A percentile compares a stretch with the other conserved stretches of the same genome.
These are phyloP conservation scores for Adansonia grandidieri DNA, from an alignment of 441 rosid genomes.

Conservation along the genomic window DNA sequence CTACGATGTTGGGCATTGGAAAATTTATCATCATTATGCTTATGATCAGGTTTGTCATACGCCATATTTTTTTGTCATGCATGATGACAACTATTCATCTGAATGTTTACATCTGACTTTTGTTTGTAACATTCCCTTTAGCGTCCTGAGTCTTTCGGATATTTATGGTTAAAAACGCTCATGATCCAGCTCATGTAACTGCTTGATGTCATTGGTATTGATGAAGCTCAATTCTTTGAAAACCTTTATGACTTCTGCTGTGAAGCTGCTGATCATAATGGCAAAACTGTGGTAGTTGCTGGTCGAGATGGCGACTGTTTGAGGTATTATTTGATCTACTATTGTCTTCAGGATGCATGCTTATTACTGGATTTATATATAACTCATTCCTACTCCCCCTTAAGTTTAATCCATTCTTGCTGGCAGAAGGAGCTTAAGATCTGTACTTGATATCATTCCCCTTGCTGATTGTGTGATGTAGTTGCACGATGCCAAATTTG, in stretches of 20 bases:
- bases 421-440: slow-evolving; percentile 79
- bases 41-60: slow-evolving; percentile 55
- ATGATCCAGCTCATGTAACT: slow-evolving; percentile 37
- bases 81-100: not conserved
- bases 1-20: slow-evolving; percentile 68
- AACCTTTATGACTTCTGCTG: slow-evolving; percentile 76
- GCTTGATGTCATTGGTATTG: slow-evolving; percentile 86
- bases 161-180: slow-evolving; percentile 28
- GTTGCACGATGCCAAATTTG: slow-evolving; percentile 69
- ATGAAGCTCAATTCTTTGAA: slow-evolving; percentile 82
- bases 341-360: not conserved
- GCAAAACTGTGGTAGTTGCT: slow-evolving; percentile 72
- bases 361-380: too few relatives aligned
- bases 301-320: slow-evolving; percentile 80
- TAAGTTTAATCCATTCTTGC: slow-evolving; percentile 14
- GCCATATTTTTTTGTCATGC: not conserved
- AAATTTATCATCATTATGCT: slow-evolving; percentile 56
- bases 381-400: not conserved
- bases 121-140: not conserved
- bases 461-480: too few relatives aligned
- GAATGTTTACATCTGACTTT: not conserved
- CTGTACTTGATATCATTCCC: slow-evolving; percentile 37
- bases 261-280: slow-evolving; percentile 76
- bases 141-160: not conserved
- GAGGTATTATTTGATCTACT: slow-evolving; percentile 41